A percentile compares a stretch with the other conserved stretches of the same genome.
phyloP scores from a whole-genome alignment of 1,139 yeast genomes.

The Blastobotrys malaysiensis region DNA sequence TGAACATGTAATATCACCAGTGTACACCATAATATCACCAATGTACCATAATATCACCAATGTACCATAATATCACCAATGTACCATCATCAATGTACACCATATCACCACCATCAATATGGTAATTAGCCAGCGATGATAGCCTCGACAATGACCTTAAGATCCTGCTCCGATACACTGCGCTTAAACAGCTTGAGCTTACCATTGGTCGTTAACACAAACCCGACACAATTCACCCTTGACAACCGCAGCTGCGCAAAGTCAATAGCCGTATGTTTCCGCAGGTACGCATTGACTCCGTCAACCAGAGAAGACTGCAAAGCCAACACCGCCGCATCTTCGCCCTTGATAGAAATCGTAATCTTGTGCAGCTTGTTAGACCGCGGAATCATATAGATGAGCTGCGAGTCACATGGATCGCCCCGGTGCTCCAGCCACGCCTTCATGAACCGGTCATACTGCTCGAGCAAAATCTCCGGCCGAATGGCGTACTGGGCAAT shows the following conservation, averaged over 20 bases:
- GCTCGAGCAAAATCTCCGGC: conserved; percentile 8
- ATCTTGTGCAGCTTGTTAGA: conserved; percentile 13
- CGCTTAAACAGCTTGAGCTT: conserved; percentile 18
- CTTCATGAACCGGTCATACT: conserved; percentile 12
- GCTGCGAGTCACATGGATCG: conserved; percentile 16
- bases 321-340: conserved; percentile 12
- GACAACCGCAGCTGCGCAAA: conserved; percentile 16
- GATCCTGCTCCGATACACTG: not conserved
- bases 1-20: no score
- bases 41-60: no score
- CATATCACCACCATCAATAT: no score
- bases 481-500: conserved; percentile 11
- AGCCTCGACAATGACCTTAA: not conserved
- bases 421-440: not conserved
- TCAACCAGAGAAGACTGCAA: conserved; percentile 10
- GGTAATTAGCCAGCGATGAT: not conserved
- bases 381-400: conserved; percentile 16
- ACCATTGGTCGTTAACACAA: conserved; percentile 20
- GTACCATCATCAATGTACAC: no score
- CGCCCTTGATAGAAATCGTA: conserved; percentile 18
- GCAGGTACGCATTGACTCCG: conserved; percentile 16
- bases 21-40: no score
- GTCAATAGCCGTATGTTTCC: conserved; percentile 15
- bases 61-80: no score
- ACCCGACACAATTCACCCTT: conserved; percentile 23